Evolutionary conservation across 73 alveolate genomes (phyloP).

Genomic region (Stentor roeselii): DNA sequence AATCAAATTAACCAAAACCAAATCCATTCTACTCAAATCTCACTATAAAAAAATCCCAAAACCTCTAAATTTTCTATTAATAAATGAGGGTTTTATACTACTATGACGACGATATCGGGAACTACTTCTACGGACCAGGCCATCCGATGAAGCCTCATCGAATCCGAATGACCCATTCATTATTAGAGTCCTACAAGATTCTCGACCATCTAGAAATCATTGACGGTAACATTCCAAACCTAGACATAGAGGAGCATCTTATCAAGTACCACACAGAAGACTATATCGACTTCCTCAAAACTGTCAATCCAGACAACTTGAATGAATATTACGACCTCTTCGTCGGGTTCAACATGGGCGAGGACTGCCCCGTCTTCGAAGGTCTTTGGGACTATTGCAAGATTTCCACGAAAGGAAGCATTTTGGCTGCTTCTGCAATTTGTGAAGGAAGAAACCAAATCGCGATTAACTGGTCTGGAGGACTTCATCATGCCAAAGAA

Average conservation of each 20-base stretch:
- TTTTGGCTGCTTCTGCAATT: conserved; percentile 55
- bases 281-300: conserved; percentile 81
- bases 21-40: no score
- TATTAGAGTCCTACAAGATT: conserved; percentile 72
- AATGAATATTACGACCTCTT: conserved; percentile 35
- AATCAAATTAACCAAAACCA: no score
- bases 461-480: conserved; percentile 98
- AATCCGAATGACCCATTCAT: conserved; percentile 83
- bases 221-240: not conserved
- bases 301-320: conserved; percentile 69
- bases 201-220: conserved; percentile 53
- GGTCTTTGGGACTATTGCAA: conserved; percentile 88
- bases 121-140: conserved; percentile 83
- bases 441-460: conserved; percentile 76
- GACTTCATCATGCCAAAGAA: conserved; percentile 97
- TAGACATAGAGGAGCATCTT: conserved; percentile 50
- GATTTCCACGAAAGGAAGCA: conserved; percentile 81
- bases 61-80: no score
- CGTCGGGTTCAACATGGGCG: conserved; percentile 62
- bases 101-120: conserved; percentile 90
- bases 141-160: conserved; percentile 99
- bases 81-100: conserved; percentile 74
- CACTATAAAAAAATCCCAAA: no score
- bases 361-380: conserved; percentile 89
- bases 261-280: conserved; percentile 89